Evolutionary conservation across 1,284 basidiomycete species (phyloP), one percentile per base, ranked within the genome.

Genomic region (Marasmius fiardii): DNA sequence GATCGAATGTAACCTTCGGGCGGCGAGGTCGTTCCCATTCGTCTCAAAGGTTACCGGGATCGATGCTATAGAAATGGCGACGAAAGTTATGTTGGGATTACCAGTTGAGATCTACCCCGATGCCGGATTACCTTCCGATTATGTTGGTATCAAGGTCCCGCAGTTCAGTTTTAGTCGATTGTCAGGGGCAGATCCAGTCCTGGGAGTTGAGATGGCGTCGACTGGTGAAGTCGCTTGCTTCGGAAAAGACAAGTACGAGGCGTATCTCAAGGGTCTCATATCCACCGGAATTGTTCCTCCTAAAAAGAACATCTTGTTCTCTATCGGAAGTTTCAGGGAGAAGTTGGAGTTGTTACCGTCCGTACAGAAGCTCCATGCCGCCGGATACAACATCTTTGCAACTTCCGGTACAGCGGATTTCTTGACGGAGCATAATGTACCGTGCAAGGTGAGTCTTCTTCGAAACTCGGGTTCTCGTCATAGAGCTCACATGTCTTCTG

Each of bases 171-270:
- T 98, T 79, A 93, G 90, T 67, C 88, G 96, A 58, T 76, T 99
- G 34, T 95, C 93, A 23, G 96, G 96, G 37, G 96, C 96, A 31
- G 96, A 99, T 71, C 96, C 96, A 16, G 90, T 99, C 20, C 83
- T 99, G n/a, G 97, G 97, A 68, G 96, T 99, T 51, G 96, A 99
- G 78, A 99, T 99, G 96, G 96, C 96, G 16, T 98, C 96, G n/a
- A 99, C 96, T 1, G 96, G 96, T 62, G 96, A 99, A 72, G 96
- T 99, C 28, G 97, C 97, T 37, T 98, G 96, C 74, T 99, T 99
- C 72, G 96, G 97, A 26, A 87, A 83, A 64, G 91, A 99, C 79
- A 97, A 96, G 75, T 98, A 98, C 72, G 96, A 99, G 71, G 96
- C 96, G 5, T 99, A 99, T 72, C 80, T 98, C 67, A 98, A 98